Base-by-base conservation (phyloP, 83 land plant species). In the Thuja plicata region DNA sequence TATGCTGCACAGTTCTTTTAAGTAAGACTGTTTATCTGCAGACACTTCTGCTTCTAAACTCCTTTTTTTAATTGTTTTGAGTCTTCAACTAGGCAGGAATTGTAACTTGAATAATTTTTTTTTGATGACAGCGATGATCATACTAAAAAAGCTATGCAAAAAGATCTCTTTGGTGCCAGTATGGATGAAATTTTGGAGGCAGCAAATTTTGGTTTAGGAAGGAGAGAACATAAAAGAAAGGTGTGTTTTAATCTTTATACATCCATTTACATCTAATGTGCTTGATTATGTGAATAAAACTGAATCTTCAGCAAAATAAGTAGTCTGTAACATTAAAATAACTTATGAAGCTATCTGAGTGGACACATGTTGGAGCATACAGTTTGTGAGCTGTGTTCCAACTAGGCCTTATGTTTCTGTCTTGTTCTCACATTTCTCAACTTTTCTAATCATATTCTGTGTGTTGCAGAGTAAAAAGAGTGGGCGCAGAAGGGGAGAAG, bases 121-220 rank as follows among this genome's bases (percentile, higher is more conserved):
- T 54, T 54, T n/a, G 66, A 74, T 86, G 52, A 46, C 88, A 92
- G 96, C 70, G 94, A 92, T 86, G 90, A 76, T 48, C 57, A 87
- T n/a, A 88, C 88, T 32, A 91, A 92, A 93, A 92, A 91, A 84
- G 87, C 88, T 19, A 94, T 89, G 92, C 90, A 88, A 57, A 93
- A 92, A 50, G 95, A 94, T 34, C 54, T 89, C 27, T 90, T 92
- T 90, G 95, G 92, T 62, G 96, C 94, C 41, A 93, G 81, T 85
- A 88, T 94, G 52, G 96, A 97, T 60, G 99, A 95, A 57, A 93
- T 97, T 19, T 90, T 94, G 92, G 95, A 96, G 88, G 87, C 92
- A 43, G 89, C 95, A 92, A 93, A 91, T 43, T 92, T 88, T 92
- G 94, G 96, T 48, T 43, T 35, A 50, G 84, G 94, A 17, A 89